Evolutionary conservation across 2,329 filamentous ascomycete genomes (phyloP), one percentile per base, ranked within the genome.

Genomic region (Aspergillus sp.): DNA sequence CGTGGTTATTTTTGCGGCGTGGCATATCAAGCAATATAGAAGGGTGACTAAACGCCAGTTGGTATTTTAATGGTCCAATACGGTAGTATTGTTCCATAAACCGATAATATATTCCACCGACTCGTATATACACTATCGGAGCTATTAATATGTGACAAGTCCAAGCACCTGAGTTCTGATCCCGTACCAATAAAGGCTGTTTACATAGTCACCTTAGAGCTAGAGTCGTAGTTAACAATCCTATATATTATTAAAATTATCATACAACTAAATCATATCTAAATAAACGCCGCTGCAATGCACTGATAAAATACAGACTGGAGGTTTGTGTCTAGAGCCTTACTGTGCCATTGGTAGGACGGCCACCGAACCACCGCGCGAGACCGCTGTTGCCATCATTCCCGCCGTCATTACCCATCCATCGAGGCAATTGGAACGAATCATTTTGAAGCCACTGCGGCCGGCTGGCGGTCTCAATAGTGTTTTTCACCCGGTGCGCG

Each of bases 401-500:
- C 55, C 57, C 65, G 11, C 81, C 81, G 52, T 84, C 82, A 23
- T 83, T 84, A 17, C 85, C 84, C 85, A 95, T 90, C 91, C 91
- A 96, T 67, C 86, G 89, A 5, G 91, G 91, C 69, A 88, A 85
- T 73, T 88, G 90, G 73, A 93, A 84, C 8, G 86, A 84, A 27
- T 91, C 80, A 24, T 90, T 88, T 65, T 86, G 84, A 62, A 96
- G 79, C 92, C 93, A 98, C 62, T 87, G 87, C 0, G 95, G 93
- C 31, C 88, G 83, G 52, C 92, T 89, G 2, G 91, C 83, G 0
- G 86, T 89, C 60, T 98, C 93, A 52, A 98, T 86, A 0, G 95
- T 98, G 69, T 99, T 99, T 75, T 88, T 90, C 66, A 99, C 87
- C 37, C 93, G 84, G 70, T 96, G 90, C 0, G 90, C 87, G 60